Conservation (phyloP, 202 grass and related monocot species). For the Digitaria exilis region DNA sequence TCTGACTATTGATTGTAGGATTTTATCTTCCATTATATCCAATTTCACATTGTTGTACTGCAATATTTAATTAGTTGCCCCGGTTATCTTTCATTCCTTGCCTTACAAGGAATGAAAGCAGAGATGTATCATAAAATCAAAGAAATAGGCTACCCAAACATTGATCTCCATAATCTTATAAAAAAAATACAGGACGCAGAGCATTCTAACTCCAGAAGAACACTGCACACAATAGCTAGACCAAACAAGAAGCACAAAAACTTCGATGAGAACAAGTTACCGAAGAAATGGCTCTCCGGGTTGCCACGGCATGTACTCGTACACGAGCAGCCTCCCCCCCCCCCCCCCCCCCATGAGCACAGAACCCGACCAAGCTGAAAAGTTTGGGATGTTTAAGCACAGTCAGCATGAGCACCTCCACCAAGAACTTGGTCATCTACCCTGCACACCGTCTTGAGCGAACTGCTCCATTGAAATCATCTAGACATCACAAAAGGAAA, state of each 20-base stretch:
- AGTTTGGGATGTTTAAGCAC: too few species aligned
- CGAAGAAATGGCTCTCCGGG: conserved; percentile 85
- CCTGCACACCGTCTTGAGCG: too few species aligned
- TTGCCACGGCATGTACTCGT: too few species aligned
- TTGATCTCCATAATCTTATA: neutral
- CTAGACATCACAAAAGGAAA: too few species aligned
- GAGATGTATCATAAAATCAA: conserved; percentile 1
- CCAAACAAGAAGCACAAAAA: conserved; percentile 10
- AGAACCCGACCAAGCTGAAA: too few species aligned
- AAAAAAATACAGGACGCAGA: neutral
- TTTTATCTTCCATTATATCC: conserved; percentile 3
- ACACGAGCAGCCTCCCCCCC: too few species aligned
- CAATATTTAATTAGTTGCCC: neutral
- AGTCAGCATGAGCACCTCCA: too few species aligned
- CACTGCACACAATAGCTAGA: conserved; percentile 11
- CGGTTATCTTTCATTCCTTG: neutral
- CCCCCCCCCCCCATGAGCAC: too few species aligned
- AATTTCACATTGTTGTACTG: neutral
- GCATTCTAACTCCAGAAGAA: too few species aligned
- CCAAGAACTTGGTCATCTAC: too few species aligned
- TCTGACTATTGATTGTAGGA: too few species aligned
- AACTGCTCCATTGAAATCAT: too few species aligned
- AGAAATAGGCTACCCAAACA: neutral
- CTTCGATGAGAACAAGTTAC: conserved; percentile 40
- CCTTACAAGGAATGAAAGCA: neutral